Evolutionary conservation across 345 rosid species (phyloP).

Genomic region (Syzygium grande): DNA sequence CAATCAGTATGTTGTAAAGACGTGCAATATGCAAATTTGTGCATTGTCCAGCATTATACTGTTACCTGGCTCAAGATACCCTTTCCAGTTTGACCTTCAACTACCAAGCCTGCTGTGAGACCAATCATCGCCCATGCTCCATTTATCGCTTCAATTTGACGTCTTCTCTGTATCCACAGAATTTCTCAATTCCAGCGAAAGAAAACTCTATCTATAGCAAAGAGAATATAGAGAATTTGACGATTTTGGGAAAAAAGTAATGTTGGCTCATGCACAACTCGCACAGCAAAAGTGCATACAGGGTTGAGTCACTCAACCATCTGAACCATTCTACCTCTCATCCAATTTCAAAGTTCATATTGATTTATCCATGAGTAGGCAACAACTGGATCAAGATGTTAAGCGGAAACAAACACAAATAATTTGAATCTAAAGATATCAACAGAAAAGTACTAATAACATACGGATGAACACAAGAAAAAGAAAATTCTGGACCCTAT

Average conservation of each 20-base stretch:
- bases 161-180: constrained; percentile 40
- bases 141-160: constrained; percentile 80
- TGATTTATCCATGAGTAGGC: not conserved
- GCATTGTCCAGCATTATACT: not conserved
- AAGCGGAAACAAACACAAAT: not conserved
- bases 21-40: not conserved
- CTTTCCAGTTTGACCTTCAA: constrained; percentile 84
- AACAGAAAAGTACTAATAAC: not conserved
- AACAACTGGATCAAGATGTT: not conserved
- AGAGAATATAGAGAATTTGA: not conserved
- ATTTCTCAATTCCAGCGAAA: not conserved
- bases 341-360: not conserved
- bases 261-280: not conserved
- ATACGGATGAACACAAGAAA: not conserved
- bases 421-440: not conserved
- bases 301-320: not conserved
- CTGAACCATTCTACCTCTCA: not conserved
- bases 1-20: not conserved
- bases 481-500: not conserved
- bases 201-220: not conserved
- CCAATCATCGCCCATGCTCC: constrained; percentile 98
- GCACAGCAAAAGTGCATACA: not conserved
- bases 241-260: not conserved
- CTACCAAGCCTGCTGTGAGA: constrained; percentile 61
- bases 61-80: constrained; percentile 63